These are phyloP conservation scores for Acer negundo DNA, from an alignment of 345 rosid genomes.

Conservation along the genomic window DNA sequence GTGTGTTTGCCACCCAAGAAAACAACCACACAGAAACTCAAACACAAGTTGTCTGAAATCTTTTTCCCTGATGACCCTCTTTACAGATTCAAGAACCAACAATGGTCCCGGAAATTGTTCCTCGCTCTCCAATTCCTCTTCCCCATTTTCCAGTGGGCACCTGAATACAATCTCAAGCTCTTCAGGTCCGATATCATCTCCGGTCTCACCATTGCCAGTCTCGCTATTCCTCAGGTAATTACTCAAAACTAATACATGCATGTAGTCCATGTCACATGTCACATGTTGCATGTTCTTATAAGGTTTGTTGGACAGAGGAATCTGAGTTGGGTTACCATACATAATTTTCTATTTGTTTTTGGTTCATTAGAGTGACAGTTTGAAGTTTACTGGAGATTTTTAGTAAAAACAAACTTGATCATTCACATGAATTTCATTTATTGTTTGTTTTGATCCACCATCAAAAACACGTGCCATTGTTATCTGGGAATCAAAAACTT, in stretches of 20 bases:
- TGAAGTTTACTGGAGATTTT: background rate
- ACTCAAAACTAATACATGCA: background rate
- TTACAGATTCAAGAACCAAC: slow-evolving; percentile 74
- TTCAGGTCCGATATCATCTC: slow-evolving; percentile 87
- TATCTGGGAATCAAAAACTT: background rate
- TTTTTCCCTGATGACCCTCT: slow-evolving; percentile 99
- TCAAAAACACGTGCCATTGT: background rate
- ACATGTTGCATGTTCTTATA: background rate
- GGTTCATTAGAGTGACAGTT: slow-evolving; percentile 18
- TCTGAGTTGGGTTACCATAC: slow-evolving; percentile 19
- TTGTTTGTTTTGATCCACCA: background rate
- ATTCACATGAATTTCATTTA: background rate
- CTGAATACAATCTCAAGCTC: slow-evolving; percentile 58
- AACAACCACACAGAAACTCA: slow-evolving; percentile 67
- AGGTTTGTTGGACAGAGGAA: slow-evolving; percentile 18
- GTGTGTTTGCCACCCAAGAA: slow-evolving; percentile 76
- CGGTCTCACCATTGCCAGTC: slow-evolving; percentile 99
- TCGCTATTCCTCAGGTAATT: slow-evolving; percentile 97
- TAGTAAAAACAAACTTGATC: no score
- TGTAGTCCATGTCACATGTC: background rate
- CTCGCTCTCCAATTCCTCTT: slow-evolving; percentile 70
- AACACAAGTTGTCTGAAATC: slow-evolving; percentile 57
- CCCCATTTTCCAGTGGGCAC: slow-evolving; percentile 84
- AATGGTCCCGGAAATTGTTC: slow-evolving; percentile 51
- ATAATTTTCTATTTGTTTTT: slow-evolving; percentile 24